These are phyloP conservation scores for Aureobasidium subglaciale DNA, from an alignment of 2,329 filamentous ascomycete genomes.

Conservation along the genomic window DNA sequence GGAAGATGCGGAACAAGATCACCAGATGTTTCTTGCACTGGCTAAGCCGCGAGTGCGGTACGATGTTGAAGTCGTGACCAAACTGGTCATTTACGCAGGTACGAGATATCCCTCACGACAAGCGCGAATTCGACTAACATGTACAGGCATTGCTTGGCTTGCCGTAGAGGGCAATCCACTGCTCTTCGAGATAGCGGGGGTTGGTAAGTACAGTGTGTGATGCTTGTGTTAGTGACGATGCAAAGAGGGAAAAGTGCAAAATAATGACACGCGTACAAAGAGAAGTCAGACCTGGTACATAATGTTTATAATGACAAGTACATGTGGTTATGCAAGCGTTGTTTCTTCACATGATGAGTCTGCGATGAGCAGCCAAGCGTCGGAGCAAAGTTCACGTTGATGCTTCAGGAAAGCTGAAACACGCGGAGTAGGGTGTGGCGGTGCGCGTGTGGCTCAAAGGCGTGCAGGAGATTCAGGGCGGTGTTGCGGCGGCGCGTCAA, in stretches of 20 bases:
- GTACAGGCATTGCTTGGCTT: conserved; percentile 70
- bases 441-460: neutral
- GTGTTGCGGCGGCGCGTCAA: neutral
- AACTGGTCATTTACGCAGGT: conserved; percentile 91
- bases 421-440: conserved; percentile 1
- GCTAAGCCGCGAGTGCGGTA: conserved; percentile 86
- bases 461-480: conserved; percentile 7
- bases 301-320: neutral
- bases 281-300: neutral
- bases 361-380: too few relatives aligned
- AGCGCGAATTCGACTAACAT: conserved; percentile 15
- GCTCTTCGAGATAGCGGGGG: conserved; percentile 43
- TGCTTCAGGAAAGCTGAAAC: conserved; percentile 8
- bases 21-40: conserved; percentile 74
- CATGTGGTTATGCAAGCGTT: neutral
- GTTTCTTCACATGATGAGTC: too few relatives aligned
- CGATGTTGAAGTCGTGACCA: conserved; percentile 97
- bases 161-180: conserved; percentile 69
- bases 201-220: conserved; percentile 9
- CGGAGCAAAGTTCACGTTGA: too few relatives aligned
- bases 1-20: conserved; percentile 32
- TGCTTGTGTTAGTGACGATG: neutral
- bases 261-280: neutral
- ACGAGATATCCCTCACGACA: conserved; percentile 19
- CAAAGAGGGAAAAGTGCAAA: neutral